A percentile compares a stretch with the other conserved stretches of the same genome.
Evolutionary conservation across 805 yeast species (phyloP).

Genomic region (Ogataea sp.): DNA sequence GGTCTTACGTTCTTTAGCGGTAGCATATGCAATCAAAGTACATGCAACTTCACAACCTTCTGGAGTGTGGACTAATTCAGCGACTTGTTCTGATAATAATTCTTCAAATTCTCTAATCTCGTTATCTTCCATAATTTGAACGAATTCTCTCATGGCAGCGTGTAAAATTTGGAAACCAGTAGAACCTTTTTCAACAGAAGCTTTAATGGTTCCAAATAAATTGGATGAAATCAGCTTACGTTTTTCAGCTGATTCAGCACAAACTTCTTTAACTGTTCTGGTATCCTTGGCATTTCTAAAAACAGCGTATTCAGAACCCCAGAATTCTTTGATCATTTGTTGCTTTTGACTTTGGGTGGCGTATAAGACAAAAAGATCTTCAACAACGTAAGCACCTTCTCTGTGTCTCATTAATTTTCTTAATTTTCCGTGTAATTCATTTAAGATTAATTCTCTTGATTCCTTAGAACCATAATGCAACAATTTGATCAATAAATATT

Average conservation of each 20-base stretch:
- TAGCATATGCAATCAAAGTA: constrained; percentile 68
- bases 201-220: constrained; percentile 73
- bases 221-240: constrained; percentile 67
- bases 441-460: constrained; percentile 63
- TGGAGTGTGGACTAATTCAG: constrained; percentile 90
- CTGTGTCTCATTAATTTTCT: constrained; percentile 92
- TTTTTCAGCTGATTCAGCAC: constrained; percentile 66
- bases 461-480: constrained; percentile 87
- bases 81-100: constrained; percentile 76
- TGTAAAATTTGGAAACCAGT: constrained; percentile 94
- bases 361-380: constrained; percentile 81
- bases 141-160: constrained; percentile 90
- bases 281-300: constrained; percentile 70
- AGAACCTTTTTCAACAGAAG: constrained; percentile 91
- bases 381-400: constrained; percentile 97
- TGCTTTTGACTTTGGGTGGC: constrained; percentile 76
- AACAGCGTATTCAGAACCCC: constrained; percentile 93
- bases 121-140: constrained; percentile 57
- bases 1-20: constrained; percentile 84
- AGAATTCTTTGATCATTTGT: constrained; percentile 91
- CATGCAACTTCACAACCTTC: constrained; percentile 94
- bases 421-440: constrained; percentile 84
- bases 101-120: constrained; percentile 80
- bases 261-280: constrained; percentile 56
- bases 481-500: constrained; percentile 79